Evolutionary conservation across 306 rosid species (phyloP), one percentile per base, ranked within the genome.

Genomic region (Cicer cuneatum): DNA sequence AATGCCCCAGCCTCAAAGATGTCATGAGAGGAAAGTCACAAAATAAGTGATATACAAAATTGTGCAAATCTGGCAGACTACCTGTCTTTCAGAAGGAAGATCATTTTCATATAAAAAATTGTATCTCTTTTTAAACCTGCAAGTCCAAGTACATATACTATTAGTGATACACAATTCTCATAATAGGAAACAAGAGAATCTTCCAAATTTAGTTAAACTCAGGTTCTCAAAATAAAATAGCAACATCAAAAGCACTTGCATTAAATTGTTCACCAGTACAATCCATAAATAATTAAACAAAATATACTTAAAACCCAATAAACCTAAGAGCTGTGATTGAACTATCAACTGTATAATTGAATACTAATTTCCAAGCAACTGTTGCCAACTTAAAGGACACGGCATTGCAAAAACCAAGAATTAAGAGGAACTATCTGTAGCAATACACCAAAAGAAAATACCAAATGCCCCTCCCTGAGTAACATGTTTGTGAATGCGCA

Each of bases 71-170:
- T 2, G 13, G 43, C 69, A 14, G 35, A 53, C 24, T 81, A 83
- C 85, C 89, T 85, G 84, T 78, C 38, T 80, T 60, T 75, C 87
- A 45, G 84, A 76, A 51, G 90, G 86, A 79, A 81, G 82, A 79
- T 70, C 73, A 51, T 82, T 81, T 74, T 86, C 85, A 49, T 46
- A 91, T 13, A 88, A 80, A 75, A 93, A 93, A 76, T 62, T 68
- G 60, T 85, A 91, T 83, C 93, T 85, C 84, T 89, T 88, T 83
- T 82, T 93, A 79, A 83, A 88, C 86, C 97, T 91, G 92, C 67
- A 72, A 86, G 78, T 72, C 71, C 64, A 78, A 64, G 40, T 7
- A 74, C 6, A 12, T 10, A 67, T 58, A 56, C 66, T 7, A 45
- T 7, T 35, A 14, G 63, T 49, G 60, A 38, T 42, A 52, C 47